These are phyloP conservation scores for Mollisia scopiformis DNA, from an alignment of 2,329 filamentous ascomycete species.

Conservation along the genomic window DNA sequence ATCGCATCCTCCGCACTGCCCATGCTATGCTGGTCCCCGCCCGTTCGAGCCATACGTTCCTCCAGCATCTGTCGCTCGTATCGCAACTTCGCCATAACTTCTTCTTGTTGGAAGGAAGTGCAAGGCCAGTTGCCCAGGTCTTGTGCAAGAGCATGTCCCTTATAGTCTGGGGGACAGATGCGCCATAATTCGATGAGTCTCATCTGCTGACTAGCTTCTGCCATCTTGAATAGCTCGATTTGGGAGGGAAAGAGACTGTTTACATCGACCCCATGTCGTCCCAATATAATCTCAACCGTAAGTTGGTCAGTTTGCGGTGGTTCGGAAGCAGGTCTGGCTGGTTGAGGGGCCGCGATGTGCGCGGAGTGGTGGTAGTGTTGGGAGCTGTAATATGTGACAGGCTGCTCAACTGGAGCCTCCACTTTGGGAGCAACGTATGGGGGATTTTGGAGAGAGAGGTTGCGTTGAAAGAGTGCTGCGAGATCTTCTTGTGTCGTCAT, in stretches of 20 bases:
- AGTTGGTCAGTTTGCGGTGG: conserved; percentile 51
- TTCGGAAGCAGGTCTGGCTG: conserved; percentile 52
- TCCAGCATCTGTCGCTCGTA: conserved; percentile 56
- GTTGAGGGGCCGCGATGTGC: conserved; percentile 57
- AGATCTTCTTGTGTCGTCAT: conserved; percentile 81
- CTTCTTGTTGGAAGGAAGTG: conserved; percentile 57
- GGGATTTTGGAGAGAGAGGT: conserved; percentile 62
- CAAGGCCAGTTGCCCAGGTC: conserved; percentile 60
- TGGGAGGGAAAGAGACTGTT: conserved; percentile 72
- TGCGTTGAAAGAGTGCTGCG: conserved; percentile 75
- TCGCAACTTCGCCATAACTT: conserved; percentile 57
- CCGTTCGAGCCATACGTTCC: conserved; percentile 41
- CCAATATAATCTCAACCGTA: conserved; percentile 60
- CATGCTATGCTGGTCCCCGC: conserved; percentile 41
- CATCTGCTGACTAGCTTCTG: conserved; percentile 70
- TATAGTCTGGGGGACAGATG: conserved; percentile 71
- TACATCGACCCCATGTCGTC: conserved; percentile 71
- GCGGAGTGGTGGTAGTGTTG: conserved; percentile 85
- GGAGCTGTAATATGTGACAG: conserved; percentile 73
- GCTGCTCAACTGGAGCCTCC: conserved; percentile 41
- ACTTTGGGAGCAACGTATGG: conserved; percentile 35
- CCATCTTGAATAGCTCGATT: conserved; percentile 76
- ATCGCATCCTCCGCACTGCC: conserved; percentile 48
- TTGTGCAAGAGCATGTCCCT: conserved; percentile 57
- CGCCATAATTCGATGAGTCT: conserved; percentile 85